Conservation (phyloP, 495 filamentous ascomycete genomes). For the Glutinoglossum americanum region DNA sequence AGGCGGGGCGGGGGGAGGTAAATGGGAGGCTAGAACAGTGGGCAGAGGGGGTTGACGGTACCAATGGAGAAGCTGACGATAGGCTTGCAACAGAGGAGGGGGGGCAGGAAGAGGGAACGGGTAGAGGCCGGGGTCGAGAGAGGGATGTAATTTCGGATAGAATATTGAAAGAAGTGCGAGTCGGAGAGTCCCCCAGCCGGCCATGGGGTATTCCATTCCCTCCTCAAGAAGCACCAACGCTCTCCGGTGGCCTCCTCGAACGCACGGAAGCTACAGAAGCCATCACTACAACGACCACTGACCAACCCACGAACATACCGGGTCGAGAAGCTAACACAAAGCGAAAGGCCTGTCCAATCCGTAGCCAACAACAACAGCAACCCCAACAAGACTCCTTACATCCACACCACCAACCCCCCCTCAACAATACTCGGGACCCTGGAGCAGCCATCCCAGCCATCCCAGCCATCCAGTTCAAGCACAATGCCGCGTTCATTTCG, state of each 20-base stretch:
- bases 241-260: not conserved
- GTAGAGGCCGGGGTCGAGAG: conserved; percentile 25
- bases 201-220: conserved; percentile 82
- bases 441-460: not conserved
- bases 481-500: not conserved
- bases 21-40: conserved; percentile 54
- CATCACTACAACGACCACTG: not conserved
- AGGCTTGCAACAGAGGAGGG: conserved; percentile 17
- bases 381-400: not conserved
- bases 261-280: not conserved
- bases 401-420: not conserved
- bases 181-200: conserved; percentile 74
- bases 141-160: conserved; percentile 32
- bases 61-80: conserved; percentile 12
- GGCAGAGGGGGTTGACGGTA: conserved; percentile 43
- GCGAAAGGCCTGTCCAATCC: not conserved
- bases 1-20: conserved; percentile 17
- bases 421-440: not conserved
- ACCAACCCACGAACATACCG: too few relatives aligned
- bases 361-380: not conserved
- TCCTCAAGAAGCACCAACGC: not conserved
- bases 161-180: conserved; percentile 55
- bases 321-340: not conserved
- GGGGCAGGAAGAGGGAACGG: conserved; percentile 23
- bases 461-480: not conserved